Evolutionary conservation across 306 rosid genomes (phyloP).

Genomic region (Prunus salicina): DNA sequence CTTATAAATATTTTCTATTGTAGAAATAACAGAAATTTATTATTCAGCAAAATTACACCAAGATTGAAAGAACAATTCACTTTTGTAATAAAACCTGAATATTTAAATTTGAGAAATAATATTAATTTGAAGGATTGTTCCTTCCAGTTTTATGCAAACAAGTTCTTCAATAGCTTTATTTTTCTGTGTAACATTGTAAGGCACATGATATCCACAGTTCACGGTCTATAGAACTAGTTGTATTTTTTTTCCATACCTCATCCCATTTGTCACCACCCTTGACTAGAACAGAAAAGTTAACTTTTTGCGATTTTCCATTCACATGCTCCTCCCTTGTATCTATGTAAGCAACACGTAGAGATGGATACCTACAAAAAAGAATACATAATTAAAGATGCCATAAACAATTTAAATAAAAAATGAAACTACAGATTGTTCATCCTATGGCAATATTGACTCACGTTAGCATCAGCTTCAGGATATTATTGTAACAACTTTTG

Average conservation of each 20-base stretch:
- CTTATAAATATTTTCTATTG: background rate
- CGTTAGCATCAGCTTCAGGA: slow-evolving; percentile 80
- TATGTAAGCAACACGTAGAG: slow-evolving; percentile 93
- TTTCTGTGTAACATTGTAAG: background rate
- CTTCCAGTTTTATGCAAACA: background rate
- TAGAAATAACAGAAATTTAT: background rate
- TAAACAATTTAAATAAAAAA: slow-evolving; percentile 8
- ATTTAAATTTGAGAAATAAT: background rate
- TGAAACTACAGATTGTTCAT: slow-evolving; percentile 6
- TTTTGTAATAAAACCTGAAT: background rate
- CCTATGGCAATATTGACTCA: slow-evolving; percentile 43
- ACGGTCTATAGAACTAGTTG: slow-evolving; percentile 3
- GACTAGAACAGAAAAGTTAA: slow-evolving; percentile 79
- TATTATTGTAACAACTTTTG: slow-evolving; percentile 54
- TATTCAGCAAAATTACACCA: background rate
- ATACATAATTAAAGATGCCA: slow-evolving; percentile 27
- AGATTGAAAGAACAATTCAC: background rate
- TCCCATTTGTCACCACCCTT: slow-evolving; percentile 92
- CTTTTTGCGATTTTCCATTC: slow-evolving; percentile 44
- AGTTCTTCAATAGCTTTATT: background rate
- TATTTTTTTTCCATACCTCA: slow-evolving; percentile 57
- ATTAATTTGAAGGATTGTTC: background rate
- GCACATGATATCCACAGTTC: background rate
- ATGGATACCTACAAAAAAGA: slow-evolving; percentile 49
- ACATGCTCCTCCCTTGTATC: slow-evolving; percentile 68